Evolutionary conservation across 306 rosid genomes (phyloP), one percentile per base, ranked within the genome.

Genomic region (Glycine latifolia): DNA sequence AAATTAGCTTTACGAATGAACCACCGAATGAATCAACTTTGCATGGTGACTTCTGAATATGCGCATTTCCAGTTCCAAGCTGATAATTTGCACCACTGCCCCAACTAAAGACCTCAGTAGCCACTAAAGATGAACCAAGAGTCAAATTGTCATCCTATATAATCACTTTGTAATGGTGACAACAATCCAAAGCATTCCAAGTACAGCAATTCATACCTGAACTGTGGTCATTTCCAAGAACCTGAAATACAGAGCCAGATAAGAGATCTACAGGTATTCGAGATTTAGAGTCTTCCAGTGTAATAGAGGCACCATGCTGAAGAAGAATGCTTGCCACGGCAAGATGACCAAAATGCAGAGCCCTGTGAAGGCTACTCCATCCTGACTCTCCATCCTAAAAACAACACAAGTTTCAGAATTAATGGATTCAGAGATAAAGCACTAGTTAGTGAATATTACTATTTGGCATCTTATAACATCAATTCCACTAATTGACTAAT

Each of bases 331-430:
- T 84, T 68, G 97, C 99, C 61, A 88, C 94, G 10, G 97, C 94
- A 72, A 95, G 92, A 85, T 95, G 99, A 75, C 98, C 99, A 80
- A 95, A 95, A 91, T 93, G 97, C 58, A 95, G 83, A 52, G 98
- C 98, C 78, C 99, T 92, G 81, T 95, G 99, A 86, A 95, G 99
- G 88, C 98, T 93, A 83, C 97, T 88, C 98, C 98, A 95, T 84
- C 97, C 97, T 31, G 97, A 95, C 87, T 95, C 98, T 56, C 97
- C 99, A 78, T 95, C 99, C 99, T 95, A 83, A 84, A 88, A 79
- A 41, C 47, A 65, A 65, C 72, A 69, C 12, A 43, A 65, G 48
- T 53, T 75, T 78, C 31, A 73, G 70, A 10, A 63, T 77, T 75
- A 43, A 55, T 26, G 15, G 70, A 81, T 58, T 73, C 50, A 35